Conservation (phyloP, 306 rosid species). For the Arachis stenosperma region DNA sequence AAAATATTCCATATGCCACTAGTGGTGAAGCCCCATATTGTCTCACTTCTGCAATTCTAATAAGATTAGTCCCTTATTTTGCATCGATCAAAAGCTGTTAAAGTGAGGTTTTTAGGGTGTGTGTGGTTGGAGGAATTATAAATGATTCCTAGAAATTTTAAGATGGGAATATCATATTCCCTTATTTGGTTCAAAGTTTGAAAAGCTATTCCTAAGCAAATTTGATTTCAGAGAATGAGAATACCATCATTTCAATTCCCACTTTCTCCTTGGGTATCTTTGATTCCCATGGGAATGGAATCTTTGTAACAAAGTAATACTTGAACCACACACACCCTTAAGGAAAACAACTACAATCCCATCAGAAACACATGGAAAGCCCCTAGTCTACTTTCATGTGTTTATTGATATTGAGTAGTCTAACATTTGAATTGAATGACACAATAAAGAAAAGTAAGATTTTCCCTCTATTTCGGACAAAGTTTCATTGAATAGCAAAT, state of each 20-base stretch:
- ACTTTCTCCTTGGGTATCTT: too few relatives aligned
- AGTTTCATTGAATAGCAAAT: neutral
- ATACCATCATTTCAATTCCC: too few relatives aligned
- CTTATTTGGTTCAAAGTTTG: too few relatives aligned
- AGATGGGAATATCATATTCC: too few relatives aligned
- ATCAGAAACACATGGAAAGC: conserved; percentile 4
- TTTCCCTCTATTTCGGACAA: neutral
- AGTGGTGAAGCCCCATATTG: neutral
- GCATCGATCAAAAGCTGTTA: conserved; percentile 1
- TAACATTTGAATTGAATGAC: neutral
- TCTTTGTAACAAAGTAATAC: too few relatives aligned
- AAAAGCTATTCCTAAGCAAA: too few relatives aligned
- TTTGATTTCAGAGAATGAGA: too few relatives aligned
- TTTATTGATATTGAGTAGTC: neutral
- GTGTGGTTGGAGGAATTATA: too few relatives aligned
- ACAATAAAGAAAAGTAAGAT: neutral
- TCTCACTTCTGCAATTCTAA: neutral
- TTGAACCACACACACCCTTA: too few relatives aligned
- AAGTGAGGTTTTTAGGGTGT: neutral
- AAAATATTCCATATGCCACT: conserved; percentile 1
- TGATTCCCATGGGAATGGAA: too few relatives aligned
- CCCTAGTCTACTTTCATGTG: neutral
- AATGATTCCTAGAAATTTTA: too few relatives aligned
- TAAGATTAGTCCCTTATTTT: neutral
- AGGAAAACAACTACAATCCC: neutral